These are phyloP conservation scores for Vitis hybrid DNA, from an alignment of 177 flowering plant genomes.

Conservation along the genomic window DNA sequence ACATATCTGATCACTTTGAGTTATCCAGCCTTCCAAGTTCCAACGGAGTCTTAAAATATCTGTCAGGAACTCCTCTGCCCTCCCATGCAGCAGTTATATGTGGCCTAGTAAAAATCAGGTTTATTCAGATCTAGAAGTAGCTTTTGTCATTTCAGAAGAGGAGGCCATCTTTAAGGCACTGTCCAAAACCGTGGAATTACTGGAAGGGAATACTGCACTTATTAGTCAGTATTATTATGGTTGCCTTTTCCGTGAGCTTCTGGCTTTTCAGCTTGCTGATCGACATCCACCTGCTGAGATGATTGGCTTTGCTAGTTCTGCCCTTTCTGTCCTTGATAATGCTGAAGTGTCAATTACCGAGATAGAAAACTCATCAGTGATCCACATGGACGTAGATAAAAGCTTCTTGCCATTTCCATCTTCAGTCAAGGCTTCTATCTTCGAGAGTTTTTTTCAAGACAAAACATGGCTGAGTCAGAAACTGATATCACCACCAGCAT, in stretches of 20 bases:
- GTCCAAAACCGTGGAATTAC: slow-evolving; percentile 83
- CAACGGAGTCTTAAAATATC: too few species aligned
- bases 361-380: slow-evolving; percentile 38
- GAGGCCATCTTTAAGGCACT: slow-evolving; percentile 65
- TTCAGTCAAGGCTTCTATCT: slow-evolving; percentile 82
- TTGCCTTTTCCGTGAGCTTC: slow-evolving; percentile 90
- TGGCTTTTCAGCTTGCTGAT: slow-evolving; percentile 89
- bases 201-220: slow-evolving; percentile 80
- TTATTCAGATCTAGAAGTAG: slow-evolving; percentile 93
- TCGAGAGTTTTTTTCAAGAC: slow-evolving; percentile 95
- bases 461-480: slow-evolving; percentile 81
- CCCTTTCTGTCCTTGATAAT: slow-evolving; percentile 54
- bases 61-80: slow-evolving; percentile 69
- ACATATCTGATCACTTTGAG: too few species aligned
- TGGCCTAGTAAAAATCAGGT: slow-evolving; percentile 93
- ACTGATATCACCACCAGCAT: slow-evolving; percentile 66
- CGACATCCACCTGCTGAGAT: slow-evolving; percentile 50
- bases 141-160: slow-evolving; percentile 94
- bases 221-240: slow-evolving; percentile 93
- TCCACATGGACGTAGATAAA: slow-evolving; percentile 96
- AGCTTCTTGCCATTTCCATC: slow-evolving; percentile 76
- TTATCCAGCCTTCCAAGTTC: too few species aligned
- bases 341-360: slow-evolving; percentile 72
- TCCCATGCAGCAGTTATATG: slow-evolving; percentile 89
- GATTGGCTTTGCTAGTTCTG: slow-evolving; percentile 19